Base-by-base conservation (phyloP, 176 grass and related monocot genomes). In the Oryza punctata region DNA sequence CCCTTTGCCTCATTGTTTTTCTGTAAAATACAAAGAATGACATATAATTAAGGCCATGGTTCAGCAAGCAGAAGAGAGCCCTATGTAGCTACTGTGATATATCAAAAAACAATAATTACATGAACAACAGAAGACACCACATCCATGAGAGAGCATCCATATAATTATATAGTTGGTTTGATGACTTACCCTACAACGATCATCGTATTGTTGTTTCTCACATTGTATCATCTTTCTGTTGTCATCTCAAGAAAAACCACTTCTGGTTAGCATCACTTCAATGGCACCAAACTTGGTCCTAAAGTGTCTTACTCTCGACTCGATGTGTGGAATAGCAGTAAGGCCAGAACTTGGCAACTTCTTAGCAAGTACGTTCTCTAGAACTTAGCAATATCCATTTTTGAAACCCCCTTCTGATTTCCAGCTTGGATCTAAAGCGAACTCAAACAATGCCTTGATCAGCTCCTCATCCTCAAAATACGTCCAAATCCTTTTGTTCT, bases 311-410 rank as follows among this genome's bases (percentile, higher is more conserved):
- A 90, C 65, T 73, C 77, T 81, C 14, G 81, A 93, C 14, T 85
- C 81, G 15, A 94, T 82, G 18, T 91, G 83, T 0, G 76, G 86
- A 35, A 86, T 3, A 46, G 80, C 77, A 38, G 83, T 73, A 13
- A 84, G 67, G 3, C 47, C 78, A 81, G 11, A 59, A 37, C 3
- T 5, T 7, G 1, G 4, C 7, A 35, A 11, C 7, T 59, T 81
- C 3, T 69, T 2, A 7, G 47, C 12, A 7, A 38, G n/a, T 3
- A 35, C 10, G 6, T 15, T 50, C 63, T 80, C 63, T 3, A 79
- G 1, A 19, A 29, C 40, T 29, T 0, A 1, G 0, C 1, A 63
- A 14, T 78, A 78, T 6, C 68, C 41, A 67, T 30, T 47, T 11
- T 67, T 49, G 5, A 67, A 79, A 21, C 3, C 41, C 43, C 5